Evolutionary conservation across 1,284 basidiomycete genomes (phyloP).

Genomic region (Fomes fomentarius): DNA sequence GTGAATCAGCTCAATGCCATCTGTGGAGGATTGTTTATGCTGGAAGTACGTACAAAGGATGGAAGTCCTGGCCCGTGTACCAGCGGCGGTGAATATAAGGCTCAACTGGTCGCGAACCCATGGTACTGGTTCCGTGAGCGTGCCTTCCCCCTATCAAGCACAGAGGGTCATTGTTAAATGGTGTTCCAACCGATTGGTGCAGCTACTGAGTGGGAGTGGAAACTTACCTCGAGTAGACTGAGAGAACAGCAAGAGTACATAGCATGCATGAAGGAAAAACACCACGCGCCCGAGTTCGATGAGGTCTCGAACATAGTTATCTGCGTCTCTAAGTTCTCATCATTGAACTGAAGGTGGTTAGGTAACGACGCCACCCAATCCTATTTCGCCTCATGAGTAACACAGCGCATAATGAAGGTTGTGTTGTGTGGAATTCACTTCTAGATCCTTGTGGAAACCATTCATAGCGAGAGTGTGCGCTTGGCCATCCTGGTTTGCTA

Average conservation of each 20-base stretch:
- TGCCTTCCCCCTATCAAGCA: conserved; percentile 31
- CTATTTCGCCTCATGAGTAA: conserved; percentile 35
- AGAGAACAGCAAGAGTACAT: conserved; percentile 67
- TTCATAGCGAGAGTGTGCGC: conserved; percentile 30
- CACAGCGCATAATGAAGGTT: conserved; percentile 10
- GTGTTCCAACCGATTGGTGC: neutral
- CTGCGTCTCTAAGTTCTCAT: conserved; percentile 68
- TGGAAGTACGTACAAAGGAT: conserved; percentile 59
- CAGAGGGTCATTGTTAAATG: conserved; percentile 2
- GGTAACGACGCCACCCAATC: conserved; percentile 68
- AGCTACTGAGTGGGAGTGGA: neutral
- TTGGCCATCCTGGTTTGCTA: conserved; percentile 28
- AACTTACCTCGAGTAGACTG: conserved; percentile 63
- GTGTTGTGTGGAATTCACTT: conserved; percentile 36
- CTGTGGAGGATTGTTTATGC: neutral
- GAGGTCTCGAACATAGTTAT: conserved; percentile 75
- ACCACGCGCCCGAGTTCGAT: conserved; percentile 78
- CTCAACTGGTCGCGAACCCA: conserved; percentile 64
- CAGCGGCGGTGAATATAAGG: conserved; percentile 60
- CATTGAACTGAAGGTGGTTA: conserved; percentile 67
- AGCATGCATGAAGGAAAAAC: conserved; percentile 72
- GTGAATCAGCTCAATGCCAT: conserved; percentile 7
- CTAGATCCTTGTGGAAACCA: conserved; percentile 44
- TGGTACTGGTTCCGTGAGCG: conserved; percentile 36
- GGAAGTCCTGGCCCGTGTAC: conserved; percentile 66